phyloP scores from a whole-genome alignment of 345 rosid species.

The Brassica napus region DNA sequence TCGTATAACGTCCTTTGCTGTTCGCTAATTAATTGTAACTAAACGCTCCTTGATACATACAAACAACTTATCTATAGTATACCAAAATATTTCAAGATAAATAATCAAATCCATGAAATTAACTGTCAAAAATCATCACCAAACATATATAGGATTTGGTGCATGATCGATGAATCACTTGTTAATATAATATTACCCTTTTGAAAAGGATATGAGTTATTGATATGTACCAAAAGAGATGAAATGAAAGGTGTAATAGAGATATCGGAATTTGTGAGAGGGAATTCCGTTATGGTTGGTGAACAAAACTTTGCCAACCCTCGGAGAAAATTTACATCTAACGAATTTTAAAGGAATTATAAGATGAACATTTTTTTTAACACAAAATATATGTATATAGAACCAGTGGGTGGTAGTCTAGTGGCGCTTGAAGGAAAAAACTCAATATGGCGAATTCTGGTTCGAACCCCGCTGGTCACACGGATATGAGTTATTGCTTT shows the following conservation, averaged over 20 bases:
- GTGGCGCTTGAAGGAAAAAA: too few relatives aligned
- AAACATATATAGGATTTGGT: slow-evolving; percentile 17
- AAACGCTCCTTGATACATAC: background rate
- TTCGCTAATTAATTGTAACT: background rate
- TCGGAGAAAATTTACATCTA: slow-evolving; percentile 38
- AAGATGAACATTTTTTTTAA: slow-evolving; percentile 5
- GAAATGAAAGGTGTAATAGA: slow-evolving; percentile 19
- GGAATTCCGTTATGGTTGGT: slow-evolving; percentile 53
- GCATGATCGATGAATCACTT: slow-evolving; percentile 23
- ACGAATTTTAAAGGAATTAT: slow-evolving; percentile 11
- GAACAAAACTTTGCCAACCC: slow-evolving; percentile 48
- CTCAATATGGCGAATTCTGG: too few relatives aligned
- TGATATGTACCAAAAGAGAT: slow-evolving; percentile 36
- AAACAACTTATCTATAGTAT: background rate
- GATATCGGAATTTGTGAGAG: slow-evolving; percentile 33
- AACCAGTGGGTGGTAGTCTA: too few relatives aligned
- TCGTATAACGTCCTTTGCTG: background rate
- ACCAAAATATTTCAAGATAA: background rate
- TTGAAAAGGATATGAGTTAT: slow-evolving; percentile 39
- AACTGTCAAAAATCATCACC: slow-evolving; percentile 3
- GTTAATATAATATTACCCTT: slow-evolving; percentile 16
- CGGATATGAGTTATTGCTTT: too few relatives aligned
- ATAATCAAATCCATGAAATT: background rate
- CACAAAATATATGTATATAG: too few relatives aligned
- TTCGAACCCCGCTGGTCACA: too few relatives aligned